A percentile compares a stretch with the other conserved stretches of the same genome.
phyloP scores from a whole-genome alignment of 2,329 filamentous ascomycete genomes.

The Aspergillus nomiae region DNA sequence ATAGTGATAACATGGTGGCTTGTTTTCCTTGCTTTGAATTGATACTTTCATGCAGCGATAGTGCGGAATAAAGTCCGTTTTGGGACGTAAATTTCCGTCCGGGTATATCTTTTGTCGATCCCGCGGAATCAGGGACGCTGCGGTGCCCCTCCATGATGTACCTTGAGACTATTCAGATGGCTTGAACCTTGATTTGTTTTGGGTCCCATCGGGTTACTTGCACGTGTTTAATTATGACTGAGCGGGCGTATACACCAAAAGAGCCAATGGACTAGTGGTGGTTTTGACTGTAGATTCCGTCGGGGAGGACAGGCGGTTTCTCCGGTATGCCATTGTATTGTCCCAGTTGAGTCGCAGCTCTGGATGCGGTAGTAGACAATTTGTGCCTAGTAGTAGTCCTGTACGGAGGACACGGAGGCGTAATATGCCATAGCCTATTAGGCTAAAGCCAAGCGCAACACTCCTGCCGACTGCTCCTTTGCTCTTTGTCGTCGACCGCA shows the following conservation, averaged over 20 bases:
- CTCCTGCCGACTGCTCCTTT: background rate
- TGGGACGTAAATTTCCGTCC: background rate
- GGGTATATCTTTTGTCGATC: slow-evolving; percentile 1
- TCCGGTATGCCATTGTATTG: slow-evolving; percentile 74
- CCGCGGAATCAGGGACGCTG: background rate
- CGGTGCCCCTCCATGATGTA: background rate
- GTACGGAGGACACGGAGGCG: slow-evolving; percentile 52
- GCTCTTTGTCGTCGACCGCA: background rate
- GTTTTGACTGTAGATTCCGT: slow-evolving; percentile 55
- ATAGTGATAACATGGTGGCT: background rate
- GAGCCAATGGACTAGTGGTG: slow-evolving; percentile 66
- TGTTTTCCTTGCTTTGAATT: background rate
- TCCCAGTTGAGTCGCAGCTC: slow-evolving; percentile 68
- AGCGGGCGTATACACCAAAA: slow-evolving; percentile 83
- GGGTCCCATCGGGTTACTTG: slow-evolving; percentile 80
- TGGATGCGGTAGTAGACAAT: slow-evolving; percentile 63
- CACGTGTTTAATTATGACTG: slow-evolving; percentile 89
- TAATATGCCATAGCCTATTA: background rate
- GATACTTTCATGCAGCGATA: background rate
- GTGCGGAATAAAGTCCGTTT: background rate
- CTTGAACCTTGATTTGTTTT: slow-evolving; percentile 63
- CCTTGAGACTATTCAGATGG: slow-evolving; percentile 82
- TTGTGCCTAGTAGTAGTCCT: slow-evolving; percentile 77
- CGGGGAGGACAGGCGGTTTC: slow-evolving; percentile 79
- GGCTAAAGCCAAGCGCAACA: background rate